phyloP scores from a whole-genome alignment of 164 flowering plant species.

The Euptelea pleiosperma region DNA sequence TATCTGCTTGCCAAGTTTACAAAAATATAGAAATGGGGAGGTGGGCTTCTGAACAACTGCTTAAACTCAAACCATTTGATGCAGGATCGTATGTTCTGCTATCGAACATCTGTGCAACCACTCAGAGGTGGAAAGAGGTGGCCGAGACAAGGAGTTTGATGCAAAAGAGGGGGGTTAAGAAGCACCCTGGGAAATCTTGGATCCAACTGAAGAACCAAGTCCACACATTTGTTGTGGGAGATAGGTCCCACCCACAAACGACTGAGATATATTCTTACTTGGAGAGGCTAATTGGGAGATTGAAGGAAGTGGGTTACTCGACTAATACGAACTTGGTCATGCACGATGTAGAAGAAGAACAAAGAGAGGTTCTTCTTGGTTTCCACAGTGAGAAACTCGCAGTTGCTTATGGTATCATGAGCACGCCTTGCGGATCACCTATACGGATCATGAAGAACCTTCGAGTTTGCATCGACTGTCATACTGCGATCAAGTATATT shows the following conservation, averaged over 20 bases:
- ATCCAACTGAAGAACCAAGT: constrained; percentile 38
- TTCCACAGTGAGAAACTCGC: constrained; percentile 55
- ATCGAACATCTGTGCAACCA: constrained; percentile 45
- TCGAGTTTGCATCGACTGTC: constrained; percentile 51
- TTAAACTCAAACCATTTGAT: constrained; percentile 40
- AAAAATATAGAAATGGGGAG: constrained; percentile 47
- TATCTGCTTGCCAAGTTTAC: constrained; percentile 63
- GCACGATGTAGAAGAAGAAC: constrained; percentile 52
- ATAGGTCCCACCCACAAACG: constrained; percentile 35
- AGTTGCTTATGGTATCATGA: constrained; percentile 40
- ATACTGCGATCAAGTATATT: constrained; percentile 41
- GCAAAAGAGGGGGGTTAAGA: constrained; percentile 45
- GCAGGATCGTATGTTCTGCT: constrained; percentile 41
- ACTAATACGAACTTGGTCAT: constrained; percentile 21
- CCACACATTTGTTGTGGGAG: constrained; percentile 38
- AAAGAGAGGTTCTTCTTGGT: constrained; percentile 37
- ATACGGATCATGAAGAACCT: constrained; percentile 50
- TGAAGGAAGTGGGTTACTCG: constrained; percentile 46
- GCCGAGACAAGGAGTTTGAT: constrained; percentile 49
- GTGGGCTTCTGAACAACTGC: constrained; percentile 40
- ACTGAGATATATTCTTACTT: constrained; percentile 35
- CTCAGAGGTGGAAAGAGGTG: constrained; percentile 54
- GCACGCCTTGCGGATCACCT: constrained; percentile 27
- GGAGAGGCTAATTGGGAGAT: constrained; percentile 32
- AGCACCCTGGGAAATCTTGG: constrained; percentile 65